Conservation (phyloP, 1,284 basidiomycete genomes). For the Lentinula novae-zelandiae region DNA sequence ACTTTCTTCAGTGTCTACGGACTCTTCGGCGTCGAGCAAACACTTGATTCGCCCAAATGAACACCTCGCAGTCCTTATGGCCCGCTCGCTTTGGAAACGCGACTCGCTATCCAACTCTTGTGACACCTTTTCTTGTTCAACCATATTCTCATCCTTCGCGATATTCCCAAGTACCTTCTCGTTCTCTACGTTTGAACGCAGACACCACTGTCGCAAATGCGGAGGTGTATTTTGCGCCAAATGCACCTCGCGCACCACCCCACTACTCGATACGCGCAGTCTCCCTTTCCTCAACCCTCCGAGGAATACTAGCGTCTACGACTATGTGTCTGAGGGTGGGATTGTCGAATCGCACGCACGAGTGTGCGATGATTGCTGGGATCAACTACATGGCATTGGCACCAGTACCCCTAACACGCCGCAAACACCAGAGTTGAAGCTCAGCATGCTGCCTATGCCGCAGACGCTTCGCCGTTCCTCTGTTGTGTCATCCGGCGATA, state of each 20-base stretch:
- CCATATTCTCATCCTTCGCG: slow-evolving; percentile 65
- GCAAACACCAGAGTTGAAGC: background rate
- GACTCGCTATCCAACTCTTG: slow-evolving; percentile 58
- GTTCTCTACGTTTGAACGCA: slow-evolving; percentile 60
- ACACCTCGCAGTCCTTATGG: slow-evolving; percentile 73
- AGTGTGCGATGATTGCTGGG: slow-evolving; percentile 56
- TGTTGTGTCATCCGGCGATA: background rate
- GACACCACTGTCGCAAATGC: slow-evolving; percentile 79
- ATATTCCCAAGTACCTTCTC: slow-evolving; percentile 53
- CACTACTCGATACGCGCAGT: slow-evolving; percentile 64
- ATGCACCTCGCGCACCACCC: slow-evolving; percentile 53
- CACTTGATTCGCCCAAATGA: slow-evolving; percentile 44
- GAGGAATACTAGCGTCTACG: slow-evolving; percentile 51
- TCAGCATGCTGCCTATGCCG: background rate
- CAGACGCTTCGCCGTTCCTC: background rate
- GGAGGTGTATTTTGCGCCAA: slow-evolving; percentile 68
- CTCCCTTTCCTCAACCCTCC: slow-evolving; percentile 68
- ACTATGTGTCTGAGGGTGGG: slow-evolving; percentile 29
- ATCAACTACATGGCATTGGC: slow-evolving; percentile 55
- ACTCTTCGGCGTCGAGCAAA: background rate
- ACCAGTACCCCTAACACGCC: slow-evolving; percentile 24
- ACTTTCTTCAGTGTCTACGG: background rate
- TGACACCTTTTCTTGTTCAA: slow-evolving; percentile 68
- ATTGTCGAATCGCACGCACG: background rate
- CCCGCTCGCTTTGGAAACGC: slow-evolving; percentile 69